Conservation (phyloP, 1,139 yeast species). For the Saccharomycopsis hybrid region DNA sequence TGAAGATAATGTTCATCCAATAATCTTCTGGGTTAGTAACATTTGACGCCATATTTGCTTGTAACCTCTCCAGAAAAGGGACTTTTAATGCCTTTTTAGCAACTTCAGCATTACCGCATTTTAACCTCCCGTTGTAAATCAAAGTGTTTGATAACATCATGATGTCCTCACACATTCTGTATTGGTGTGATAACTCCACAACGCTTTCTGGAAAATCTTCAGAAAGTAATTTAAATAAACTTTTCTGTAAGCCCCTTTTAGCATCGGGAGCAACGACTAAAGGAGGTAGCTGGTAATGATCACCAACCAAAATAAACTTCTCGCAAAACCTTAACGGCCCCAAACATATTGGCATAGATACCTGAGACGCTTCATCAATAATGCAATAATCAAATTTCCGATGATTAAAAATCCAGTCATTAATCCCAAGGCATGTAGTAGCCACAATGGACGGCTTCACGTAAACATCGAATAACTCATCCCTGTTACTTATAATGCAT, state of each 20-base stretch:
- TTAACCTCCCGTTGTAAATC: conserved; percentile 67
- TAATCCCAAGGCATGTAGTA: conserved; percentile 77
- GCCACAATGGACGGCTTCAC: conserved; percentile 72
- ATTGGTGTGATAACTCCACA: conserved; percentile 72
- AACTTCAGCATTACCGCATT: conserved; percentile 65
- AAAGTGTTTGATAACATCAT: conserved; percentile 77
- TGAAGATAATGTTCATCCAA: conserved; percentile 44
- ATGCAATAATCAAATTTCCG: conserved; percentile 85
- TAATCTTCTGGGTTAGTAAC: conserved; percentile 20
- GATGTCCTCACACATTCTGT: conserved; percentile 87
- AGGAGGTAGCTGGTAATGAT: conserved; percentile 89
- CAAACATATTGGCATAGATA: conserved; percentile 80
- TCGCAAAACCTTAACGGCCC: conserved; percentile 81
- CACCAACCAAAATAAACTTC: conserved; percentile 86
- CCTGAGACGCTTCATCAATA: conserved; percentile 94
- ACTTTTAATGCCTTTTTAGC: conserved; percentile 49
- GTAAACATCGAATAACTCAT: conserved; percentile 41
- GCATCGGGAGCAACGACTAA: conserved; percentile 59
- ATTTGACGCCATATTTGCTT: conserved; percentile 9
- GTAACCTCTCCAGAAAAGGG: conserved; percentile 30
- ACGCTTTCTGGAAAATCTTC: conserved; percentile 68
- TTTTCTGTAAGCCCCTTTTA: conserved; percentile 63
- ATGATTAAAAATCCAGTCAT: conserved; percentile 51
- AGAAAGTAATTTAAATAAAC: conserved; percentile 69
- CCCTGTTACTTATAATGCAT: conserved; percentile 29